Conservation (phyloP, 768 basidiomycete genomes). For the Mycena galopus region DNA sequence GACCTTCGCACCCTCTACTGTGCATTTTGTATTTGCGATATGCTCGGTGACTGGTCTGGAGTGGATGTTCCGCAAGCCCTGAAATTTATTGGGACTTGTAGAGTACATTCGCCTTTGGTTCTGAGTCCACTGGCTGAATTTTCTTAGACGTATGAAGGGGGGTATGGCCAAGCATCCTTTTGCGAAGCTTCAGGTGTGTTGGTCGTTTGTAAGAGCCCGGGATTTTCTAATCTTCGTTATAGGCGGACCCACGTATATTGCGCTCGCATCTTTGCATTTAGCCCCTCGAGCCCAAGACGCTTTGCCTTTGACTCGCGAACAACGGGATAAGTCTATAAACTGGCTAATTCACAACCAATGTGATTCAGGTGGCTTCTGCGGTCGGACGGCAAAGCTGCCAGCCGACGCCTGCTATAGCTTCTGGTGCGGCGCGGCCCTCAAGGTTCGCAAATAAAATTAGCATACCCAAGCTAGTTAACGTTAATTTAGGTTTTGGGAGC, state of each 20-base stretch:
- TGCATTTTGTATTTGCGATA: constrained; percentile 84
- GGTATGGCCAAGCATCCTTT: constrained; percentile 85
- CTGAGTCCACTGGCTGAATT: constrained; percentile 16
- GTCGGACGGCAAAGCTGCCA: constrained; percentile 85
- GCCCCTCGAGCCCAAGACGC: constrained; percentile 45
- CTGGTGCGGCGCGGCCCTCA: constrained; percentile 89
- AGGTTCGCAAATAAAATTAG: constrained; percentile 59
- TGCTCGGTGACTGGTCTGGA: constrained; percentile 86
- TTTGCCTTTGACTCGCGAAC: constrained; percentile 49
- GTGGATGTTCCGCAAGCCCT: constrained; percentile 73
- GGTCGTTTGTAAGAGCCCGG: neutral
- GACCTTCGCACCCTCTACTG: constrained; percentile 91
- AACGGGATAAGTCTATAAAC: constrained; percentile 69
- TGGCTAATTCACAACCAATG: constrained; percentile 87
- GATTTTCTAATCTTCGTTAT: neutral
- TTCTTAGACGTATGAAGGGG: constrained; percentile 89
- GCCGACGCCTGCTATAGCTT: constrained; percentile 97
- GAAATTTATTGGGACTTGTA: constrained; percentile 76
- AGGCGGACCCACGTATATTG: constrained; percentile 97
- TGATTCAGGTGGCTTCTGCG: constrained; percentile 83
- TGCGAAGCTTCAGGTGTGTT: constrained; percentile 87
- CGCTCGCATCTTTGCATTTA: constrained; percentile 80
- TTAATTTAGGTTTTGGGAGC: constrained; percentile 75
- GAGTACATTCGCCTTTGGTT: constrained; percentile 51
- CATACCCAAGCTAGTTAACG: constrained; percentile 2